Conservation (phyloP, 352 stramenopile genomes). For the Plasmopara viticola region DNA sequence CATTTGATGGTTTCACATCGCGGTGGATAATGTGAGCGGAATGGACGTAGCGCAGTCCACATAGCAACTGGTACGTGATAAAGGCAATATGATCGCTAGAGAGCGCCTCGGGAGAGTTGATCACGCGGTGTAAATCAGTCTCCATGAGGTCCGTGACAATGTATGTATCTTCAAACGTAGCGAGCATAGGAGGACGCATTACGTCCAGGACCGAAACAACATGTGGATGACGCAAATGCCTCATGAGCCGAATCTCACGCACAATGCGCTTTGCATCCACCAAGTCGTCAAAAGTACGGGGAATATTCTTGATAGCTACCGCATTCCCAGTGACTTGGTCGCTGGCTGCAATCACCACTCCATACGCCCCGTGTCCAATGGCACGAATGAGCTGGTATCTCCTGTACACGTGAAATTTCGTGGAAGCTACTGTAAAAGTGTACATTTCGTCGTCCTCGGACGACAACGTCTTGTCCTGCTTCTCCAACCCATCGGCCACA, state of each 20-base stretch:
- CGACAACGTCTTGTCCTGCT: constrained; percentile 7
- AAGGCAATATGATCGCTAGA: constrained; percentile 77
- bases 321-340: constrained; percentile 79
- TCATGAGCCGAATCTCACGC: constrained; percentile 79
- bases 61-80: constrained; percentile 81
- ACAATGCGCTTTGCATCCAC: constrained; percentile 83
- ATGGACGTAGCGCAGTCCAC: constrained; percentile 77
- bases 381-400: constrained; percentile 78
- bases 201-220: constrained; percentile 69
- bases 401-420: constrained; percentile 80
- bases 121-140: constrained; percentile 53
- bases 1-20: constrained; percentile 96
- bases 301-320: constrained; percentile 83
- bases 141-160: constrained; percentile 46
- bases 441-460: constrained; percentile 61
- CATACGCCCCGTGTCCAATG: constrained; percentile 75
- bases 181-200: constrained; percentile 65
- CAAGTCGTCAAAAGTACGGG: constrained; percentile 78
- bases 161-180: constrained; percentile 78
- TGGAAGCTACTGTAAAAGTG: constrained; percentile 77
- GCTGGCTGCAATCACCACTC: constrained; percentile 71
- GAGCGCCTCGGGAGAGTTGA: constrained; percentile 64
- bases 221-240: constrained; percentile 64
- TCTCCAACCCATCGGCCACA: constrained; percentile 7
- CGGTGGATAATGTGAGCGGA: constrained; percentile 82